Percentiles rank a stretch among this genome's conserved stretches.
phyloP scores from a whole-genome alignment of 2,329 filamentous ascomycete genomes.

The Beauveria brongniartii region DNA sequence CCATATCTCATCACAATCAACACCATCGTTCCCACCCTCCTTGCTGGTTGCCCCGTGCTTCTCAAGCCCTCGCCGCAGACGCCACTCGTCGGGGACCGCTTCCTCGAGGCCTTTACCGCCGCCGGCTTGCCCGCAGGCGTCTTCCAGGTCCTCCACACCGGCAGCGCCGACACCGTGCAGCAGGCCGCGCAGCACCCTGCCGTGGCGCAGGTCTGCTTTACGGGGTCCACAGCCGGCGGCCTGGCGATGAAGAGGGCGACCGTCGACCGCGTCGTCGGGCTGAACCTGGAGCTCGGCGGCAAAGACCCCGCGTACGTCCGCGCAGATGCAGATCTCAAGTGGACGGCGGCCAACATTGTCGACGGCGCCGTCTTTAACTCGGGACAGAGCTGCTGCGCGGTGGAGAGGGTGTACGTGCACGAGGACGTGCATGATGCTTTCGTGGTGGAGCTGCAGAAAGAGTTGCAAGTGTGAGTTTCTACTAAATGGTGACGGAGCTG shows the following conservation, averaged over 20 bases:
- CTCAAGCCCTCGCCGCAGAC: slow-evolving; percentile 93
- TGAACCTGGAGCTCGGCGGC: slow-evolving; percentile 85
- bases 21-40: slow-evolving; percentile 81
- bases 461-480: slow-evolving; percentile 48
- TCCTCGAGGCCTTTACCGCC: slow-evolving; percentile 65
- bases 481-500: not conserved
- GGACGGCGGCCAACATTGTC: slow-evolving; percentile 90
- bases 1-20: slow-evolving; percentile 92
- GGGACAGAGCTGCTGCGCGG: slow-evolving; percentile 88
- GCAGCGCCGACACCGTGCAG: slow-evolving; percentile 68
- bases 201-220: slow-evolving; percentile 81
- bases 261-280: slow-evolving; percentile 71
- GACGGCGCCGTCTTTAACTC: slow-evolving; percentile 95
- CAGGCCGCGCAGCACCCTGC: slow-evolving; percentile 67
- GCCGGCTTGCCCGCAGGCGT: slow-evolving; percentile 78
- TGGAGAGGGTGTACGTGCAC: slow-evolving; percentile 88
- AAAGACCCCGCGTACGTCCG: slow-evolving; percentile 92
- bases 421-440: slow-evolving; percentile 78
- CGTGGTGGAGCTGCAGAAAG: slow-evolving; percentile 67
- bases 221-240: slow-evolving; percentile 82
- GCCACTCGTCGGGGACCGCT: slow-evolving; percentile 80
- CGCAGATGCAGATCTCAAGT: slow-evolving; percentile 75
- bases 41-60: slow-evolving; percentile 85
- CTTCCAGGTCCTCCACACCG: slow-evolving; percentile 86
- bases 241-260: slow-evolving; percentile 79